These are phyloP conservation scores for Ustilago nuda DNA, from an alignment of 1,284 basidiomycete genomes.

Conservation along the genomic window DNA sequence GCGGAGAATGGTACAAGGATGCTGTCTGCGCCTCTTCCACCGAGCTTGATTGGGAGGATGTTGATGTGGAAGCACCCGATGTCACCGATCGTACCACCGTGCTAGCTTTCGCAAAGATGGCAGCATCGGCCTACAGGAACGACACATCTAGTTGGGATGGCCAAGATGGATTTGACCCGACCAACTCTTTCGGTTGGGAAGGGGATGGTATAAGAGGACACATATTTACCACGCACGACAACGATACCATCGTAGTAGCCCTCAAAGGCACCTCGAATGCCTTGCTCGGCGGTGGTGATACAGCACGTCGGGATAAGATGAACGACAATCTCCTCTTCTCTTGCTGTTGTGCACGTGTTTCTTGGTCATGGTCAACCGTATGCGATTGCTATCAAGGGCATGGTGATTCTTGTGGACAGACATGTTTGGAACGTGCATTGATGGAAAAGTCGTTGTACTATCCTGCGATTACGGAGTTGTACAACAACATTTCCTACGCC, in stretches of 20 bases:
- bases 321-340: conserved; percentile 98
- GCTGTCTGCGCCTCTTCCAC: conserved; percentile 45
- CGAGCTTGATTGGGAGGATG: conserved; percentile 71
- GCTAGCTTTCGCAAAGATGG: conserved; percentile 89
- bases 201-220: conserved; percentile 90
- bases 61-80: conserved; percentile 74
- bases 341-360: conserved; percentile 94
- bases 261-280: conserved; percentile 94
- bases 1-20: conserved; percentile 39
- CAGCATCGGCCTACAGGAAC: conserved; percentile 82
- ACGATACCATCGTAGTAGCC: conserved; percentile 85
- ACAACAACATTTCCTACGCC: conserved; percentile 79
- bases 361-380: conserved; percentile 94
- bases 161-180: conserved; percentile 67
- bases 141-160: conserved; percentile 47
- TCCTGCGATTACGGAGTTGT: conserved; percentile 80
- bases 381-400: conserved; percentile 81
- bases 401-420: conserved; percentile 77
- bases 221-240: conserved; percentile 74
- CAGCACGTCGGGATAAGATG: conserved; percentile 87
- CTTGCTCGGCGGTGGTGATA: conserved; percentile 83
- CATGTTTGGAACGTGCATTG: conserved; percentile 83
- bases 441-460: conserved; percentile 90
- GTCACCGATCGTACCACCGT: conserved; percentile 81
- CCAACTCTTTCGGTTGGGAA: conserved; percentile 92